A percentile compares a stretch with the other conserved stretches of the same genome.
phyloP scores from a whole-genome alignment of 2,329 filamentous ascomycete species.

The Diaporthe vexans region DNA sequence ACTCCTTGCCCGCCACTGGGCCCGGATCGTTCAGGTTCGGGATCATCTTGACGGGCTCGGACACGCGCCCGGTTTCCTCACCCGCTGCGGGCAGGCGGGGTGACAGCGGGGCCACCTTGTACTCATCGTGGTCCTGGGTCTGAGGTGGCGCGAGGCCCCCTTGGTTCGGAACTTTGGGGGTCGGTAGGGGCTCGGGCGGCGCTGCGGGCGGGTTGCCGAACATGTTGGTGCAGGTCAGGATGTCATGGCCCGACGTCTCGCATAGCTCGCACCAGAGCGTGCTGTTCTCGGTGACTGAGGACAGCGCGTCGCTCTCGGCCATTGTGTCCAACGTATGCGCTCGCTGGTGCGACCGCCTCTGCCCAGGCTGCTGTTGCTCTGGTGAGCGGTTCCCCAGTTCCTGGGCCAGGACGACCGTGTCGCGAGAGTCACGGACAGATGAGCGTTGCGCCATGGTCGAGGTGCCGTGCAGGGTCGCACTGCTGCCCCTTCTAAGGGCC shows the following conservation, averaged over 20 bases:
- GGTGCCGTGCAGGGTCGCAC: constrained; percentile 62
- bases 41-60: constrained; percentile 60
- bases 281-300: constrained; percentile 79
- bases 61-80: constrained; percentile 53
- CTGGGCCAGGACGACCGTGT: constrained; percentile 72
- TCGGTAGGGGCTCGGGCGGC: constrained; percentile 43
- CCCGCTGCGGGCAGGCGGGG: constrained; percentile 58
- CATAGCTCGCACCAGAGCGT: constrained; percentile 95
- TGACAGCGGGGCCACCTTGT: constrained; percentile 68
- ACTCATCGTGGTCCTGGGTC: constrained; percentile 55
- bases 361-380: constrained; percentile 53
- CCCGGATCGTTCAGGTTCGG: constrained; percentile 75
- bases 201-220: constrained; percentile 65
- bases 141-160: constrained; percentile 41
- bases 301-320: constrained; percentile 78
- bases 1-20: constrained; percentile 83
- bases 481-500: constrained; percentile 65
- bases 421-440: constrained; percentile 75
- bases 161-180: constrained; percentile 33
- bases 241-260: constrained; percentile 91
- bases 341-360: constrained; percentile 59
- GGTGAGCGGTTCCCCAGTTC: constrained; percentile 62
- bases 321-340: constrained; percentile 74
- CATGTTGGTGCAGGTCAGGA: constrained; percentile 94
- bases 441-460: constrained; percentile 66